Evolutionary conservation across 495 filamentous ascomycete species (phyloP), one percentile per base, ranked within the genome.

Genomic region (Parmelia sp.): DNA sequence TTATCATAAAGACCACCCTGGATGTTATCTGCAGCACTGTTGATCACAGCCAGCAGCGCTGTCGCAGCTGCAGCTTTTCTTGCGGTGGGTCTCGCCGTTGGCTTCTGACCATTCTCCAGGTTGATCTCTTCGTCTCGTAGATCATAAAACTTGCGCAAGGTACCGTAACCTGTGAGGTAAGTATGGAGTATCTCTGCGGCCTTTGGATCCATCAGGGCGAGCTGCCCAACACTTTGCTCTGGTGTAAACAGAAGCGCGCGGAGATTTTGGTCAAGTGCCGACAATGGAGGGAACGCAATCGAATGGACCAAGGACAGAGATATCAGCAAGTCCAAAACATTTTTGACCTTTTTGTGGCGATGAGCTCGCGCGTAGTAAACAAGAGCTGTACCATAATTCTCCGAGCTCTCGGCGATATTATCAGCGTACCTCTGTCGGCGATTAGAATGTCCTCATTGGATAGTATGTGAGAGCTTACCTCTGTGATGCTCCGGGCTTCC

Each of bases 151-250:
- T 86, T 86, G 21, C 92, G 85, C 9, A 97, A 78, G 1, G 88
- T 92, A 40, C 91, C 92, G 69, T 96, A 97, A 40, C 92, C 92
- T 71, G 88, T 91, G n/a, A 96, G 83, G 71, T 90, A 86, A 65
- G 84, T 87, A 57, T 90, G 88, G 3, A 97, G 79, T 14, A 94
- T 84, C 62, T 85, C 80, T 29, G 92, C 92, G 14, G 90, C 91
- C 68, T 91, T 88, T 42, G 83, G 76, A 72, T 96, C 91, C 23
- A 83, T 74, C 36, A 79, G 76, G 1, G 88, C 86, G 57, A 90
- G 82, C 21, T 82, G 73, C 37, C 84, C 82, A 36, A 96, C 79
- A 15, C 86, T 84, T 15, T 79, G 68, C 69, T 85, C 86, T 14
- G 90, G 88, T 49, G 86, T 82, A 51, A 78, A 80, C 56, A 94